These are phyloP conservation scores for Tetrahymena borealis DNA, from an alignment of 73 alveolate genomes.

Conservation along the genomic window DNA sequence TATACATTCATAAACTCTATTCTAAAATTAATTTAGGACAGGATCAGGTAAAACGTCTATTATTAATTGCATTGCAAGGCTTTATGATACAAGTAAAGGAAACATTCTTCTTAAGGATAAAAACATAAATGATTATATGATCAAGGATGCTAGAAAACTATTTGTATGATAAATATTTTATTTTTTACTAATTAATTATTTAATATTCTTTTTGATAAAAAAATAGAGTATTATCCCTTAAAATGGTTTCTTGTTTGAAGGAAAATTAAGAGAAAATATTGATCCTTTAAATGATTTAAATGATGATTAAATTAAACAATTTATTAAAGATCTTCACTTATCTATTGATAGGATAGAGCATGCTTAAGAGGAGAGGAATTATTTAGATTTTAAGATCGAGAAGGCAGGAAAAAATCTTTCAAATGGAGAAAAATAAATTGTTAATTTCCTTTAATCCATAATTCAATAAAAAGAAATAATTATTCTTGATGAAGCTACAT, in stretches of 20 bases:
- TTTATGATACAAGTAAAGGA: not conserved
- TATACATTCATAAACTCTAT: not conserved
- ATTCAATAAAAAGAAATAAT: slow-evolving; percentile 1
- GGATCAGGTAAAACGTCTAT: slow-evolving; percentile 39
- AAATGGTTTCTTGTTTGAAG: slow-evolving; percentile 22
- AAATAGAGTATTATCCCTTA: slow-evolving; percentile 8
- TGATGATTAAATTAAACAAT: not conserved
- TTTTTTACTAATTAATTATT: not conserved
- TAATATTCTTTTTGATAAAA: not conserved
- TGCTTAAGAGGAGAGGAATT: not conserved
- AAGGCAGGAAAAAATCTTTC: slow-evolving; percentile 20
- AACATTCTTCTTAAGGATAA: not conserved
- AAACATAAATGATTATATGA: not conserved
- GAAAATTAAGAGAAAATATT: slow-evolving; percentile 14
- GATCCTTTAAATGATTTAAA: not conserved
- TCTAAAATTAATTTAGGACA: not conserved
- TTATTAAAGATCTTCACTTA: not conserved
- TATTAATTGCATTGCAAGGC: not conserved
- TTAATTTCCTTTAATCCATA: not conserved
- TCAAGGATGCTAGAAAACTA: not conserved
- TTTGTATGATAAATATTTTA: not conserved
- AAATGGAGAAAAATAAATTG: slow-evolving; percentile 20
- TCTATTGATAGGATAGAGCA: not conserved
- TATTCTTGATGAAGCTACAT: slow-evolving; percentile 28
- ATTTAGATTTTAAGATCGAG: slow-evolving; percentile 1